These are phyloP conservation scores for Picochlorum sp. DNA, from an alignment of 139 green algal species.

Conservation along the genomic window DNA sequence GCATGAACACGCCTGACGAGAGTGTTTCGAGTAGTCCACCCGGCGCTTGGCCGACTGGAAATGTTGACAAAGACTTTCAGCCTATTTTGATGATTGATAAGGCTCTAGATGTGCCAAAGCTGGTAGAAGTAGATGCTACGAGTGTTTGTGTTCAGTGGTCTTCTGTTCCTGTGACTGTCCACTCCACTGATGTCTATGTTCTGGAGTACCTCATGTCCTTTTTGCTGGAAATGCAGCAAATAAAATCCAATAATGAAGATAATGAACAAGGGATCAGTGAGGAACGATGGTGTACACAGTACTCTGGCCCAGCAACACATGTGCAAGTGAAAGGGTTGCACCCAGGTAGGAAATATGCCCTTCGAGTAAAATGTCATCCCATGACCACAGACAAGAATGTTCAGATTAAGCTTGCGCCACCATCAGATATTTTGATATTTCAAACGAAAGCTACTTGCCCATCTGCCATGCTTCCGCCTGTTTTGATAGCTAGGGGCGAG, in stretches of 20 bases:
- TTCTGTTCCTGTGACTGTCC: slow-evolving; percentile 12
- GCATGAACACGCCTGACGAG: background rate
- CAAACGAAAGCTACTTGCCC: slow-evolving; percentile 38
- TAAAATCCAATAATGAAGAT: background rate
- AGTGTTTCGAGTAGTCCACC: background rate
- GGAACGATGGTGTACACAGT: slow-evolving; percentile 26
- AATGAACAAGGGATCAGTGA: background rate
- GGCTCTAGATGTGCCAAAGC: background rate
- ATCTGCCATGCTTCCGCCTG: slow-evolving; percentile 25
- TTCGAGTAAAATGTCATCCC: slow-evolving; percentile 22
- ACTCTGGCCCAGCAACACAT: slow-evolving; percentile 21
- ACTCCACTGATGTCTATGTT: background rate
- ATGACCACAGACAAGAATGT: slow-evolving; percentile 10
- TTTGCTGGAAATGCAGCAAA: slow-evolving; percentile 31
- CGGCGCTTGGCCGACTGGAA: background rate
- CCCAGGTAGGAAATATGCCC: slow-evolving; percentile 41
- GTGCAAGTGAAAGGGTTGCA: slow-evolving; percentile 42
- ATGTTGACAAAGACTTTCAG: slow-evolving; percentile 3
- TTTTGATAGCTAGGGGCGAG: slow-evolving; percentile 28
- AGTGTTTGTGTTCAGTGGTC: slow-evolving; percentile 22
- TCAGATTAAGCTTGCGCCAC: slow-evolving; percentile 18
- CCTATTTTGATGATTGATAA: slow-evolving; percentile 20
- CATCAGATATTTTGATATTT: slow-evolving; percentile 30
- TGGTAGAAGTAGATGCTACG: slow-evolving; percentile 2
- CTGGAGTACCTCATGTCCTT: slow-evolving; percentile 21